Evolutionary conservation across 148 eudicot species (phyloP).

Genomic region (Amaranthus hypochondriacus): DNA sequence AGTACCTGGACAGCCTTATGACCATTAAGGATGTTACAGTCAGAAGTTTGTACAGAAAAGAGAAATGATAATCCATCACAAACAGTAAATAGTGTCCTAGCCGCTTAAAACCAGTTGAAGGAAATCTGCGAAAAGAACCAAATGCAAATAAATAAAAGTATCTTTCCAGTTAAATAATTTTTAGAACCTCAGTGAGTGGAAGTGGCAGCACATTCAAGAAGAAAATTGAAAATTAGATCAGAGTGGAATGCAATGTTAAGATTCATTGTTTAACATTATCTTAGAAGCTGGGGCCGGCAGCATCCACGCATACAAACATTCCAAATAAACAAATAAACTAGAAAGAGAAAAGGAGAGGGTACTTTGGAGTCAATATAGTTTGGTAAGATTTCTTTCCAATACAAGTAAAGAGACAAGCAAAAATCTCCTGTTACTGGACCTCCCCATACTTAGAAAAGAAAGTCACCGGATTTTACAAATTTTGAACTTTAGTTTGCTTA

Average conservation of each 20-base stretch:
- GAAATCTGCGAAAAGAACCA: background rate
- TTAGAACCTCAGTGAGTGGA: conserved; percentile 25
- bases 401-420: conserved; percentile 24
- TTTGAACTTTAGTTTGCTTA: background rate
- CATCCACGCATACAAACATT: conserved; percentile 11
- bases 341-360: background rate
- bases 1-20: conserved; percentile 25
- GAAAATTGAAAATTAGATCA: conserved; percentile 17
- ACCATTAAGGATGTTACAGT: conserved; percentile 4
- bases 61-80: background rate
- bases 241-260: conserved; percentile 28
- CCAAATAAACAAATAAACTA: conserved; percentile 8
- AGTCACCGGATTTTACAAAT: conserved; percentile 2
- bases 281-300: background rate
- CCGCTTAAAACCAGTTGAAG: background rate
- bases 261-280: conserved; percentile 11
- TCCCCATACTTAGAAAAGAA: conserved; percentile 27
- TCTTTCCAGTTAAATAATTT: conserved; percentile 16
- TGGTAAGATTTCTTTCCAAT: conserved; percentile 27
- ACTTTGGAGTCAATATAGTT: conserved; percentile 3
- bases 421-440: conserved; percentile 19
- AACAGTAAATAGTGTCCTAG: background rate
- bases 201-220: conserved; percentile 17
- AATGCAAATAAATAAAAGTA: conserved; percentile 10
- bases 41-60: conserved; percentile 15